Evolutionary conservation across 2,329 filamentous ascomycete genomes (phyloP).

Genomic region (Phialophora verrucosa): DNA sequence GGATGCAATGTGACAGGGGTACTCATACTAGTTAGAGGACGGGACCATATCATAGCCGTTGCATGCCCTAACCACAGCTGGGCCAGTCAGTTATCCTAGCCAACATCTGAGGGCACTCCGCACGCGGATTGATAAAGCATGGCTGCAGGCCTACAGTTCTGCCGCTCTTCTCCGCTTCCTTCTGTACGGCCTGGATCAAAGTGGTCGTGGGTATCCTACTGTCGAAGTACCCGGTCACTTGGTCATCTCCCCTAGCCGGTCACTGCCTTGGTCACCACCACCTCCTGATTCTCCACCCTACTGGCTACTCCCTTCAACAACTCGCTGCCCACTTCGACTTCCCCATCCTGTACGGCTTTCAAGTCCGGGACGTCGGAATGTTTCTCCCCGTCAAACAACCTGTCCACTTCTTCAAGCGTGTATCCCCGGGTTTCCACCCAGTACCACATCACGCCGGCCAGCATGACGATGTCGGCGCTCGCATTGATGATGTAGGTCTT

Average conservation of each 20-base stretch:
- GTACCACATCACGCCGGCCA: conserved; percentile 38
- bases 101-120: background rate
- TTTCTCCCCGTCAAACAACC: conserved; percentile 37
- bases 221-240: background rate
- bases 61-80: background rate
- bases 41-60: background rate
- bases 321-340: conserved; percentile 22
- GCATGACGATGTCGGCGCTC: conserved; percentile 51
- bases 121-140: too few species aligned
- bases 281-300: conserved; percentile 2
- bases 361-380: conserved; percentile 31
- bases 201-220: background rate
- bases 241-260: background rate
- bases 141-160: background rate
- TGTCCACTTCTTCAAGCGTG: conserved; percentile 41
- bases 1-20: background rate
- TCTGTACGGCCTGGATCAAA: background rate
- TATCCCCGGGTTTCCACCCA: conserved; percentile 40
- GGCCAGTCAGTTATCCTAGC: background rate
- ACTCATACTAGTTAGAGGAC: background rate
- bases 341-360: conserved; percentile 17
- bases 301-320: conserved; percentile 17
- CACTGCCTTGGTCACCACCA: conserved; percentile 1
- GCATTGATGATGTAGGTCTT: conserved; percentile 58
- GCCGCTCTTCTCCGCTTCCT: background rate